Conservation (phyloP, 139 green algal genomes). For the Nannochloris sp. region DNA sequence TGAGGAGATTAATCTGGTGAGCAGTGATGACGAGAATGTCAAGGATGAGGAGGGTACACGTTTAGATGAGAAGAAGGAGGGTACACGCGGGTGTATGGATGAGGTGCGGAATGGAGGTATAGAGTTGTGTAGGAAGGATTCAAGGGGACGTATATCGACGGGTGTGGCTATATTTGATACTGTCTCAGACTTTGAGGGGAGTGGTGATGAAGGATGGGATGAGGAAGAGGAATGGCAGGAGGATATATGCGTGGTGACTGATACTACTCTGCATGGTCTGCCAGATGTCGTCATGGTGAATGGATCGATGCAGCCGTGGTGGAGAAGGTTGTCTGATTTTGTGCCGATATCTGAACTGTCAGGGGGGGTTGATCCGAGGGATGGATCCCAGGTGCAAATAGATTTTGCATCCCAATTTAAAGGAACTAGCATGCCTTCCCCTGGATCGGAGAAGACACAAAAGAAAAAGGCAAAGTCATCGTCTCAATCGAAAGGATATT, state of each 20-base stretch:
- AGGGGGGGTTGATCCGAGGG: background rate
- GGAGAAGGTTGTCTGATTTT: slow-evolving; percentile 6
- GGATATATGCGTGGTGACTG: background rate
- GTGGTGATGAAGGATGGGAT: background rate
- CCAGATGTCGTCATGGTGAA: background rate
- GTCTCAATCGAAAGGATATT: slow-evolving; percentile 2
- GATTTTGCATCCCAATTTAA: slow-evolving; percentile 16
- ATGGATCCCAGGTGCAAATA: slow-evolving; percentile 11
- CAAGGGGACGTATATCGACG: background rate
- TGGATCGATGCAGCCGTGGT: slow-evolving; percentile 4
- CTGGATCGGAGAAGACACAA: background rate
- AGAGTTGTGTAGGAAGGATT: background rate
- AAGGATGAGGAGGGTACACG: background rate
- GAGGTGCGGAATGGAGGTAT: background rate
- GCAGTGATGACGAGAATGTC: background rate
- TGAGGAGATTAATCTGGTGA: slow-evolving; percentile 1
- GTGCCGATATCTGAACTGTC: slow-evolving; percentile 7
- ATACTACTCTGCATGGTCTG: background rate
- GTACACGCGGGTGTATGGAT: background rate
- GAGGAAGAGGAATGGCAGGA: background rate
- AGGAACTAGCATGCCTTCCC: background rate
- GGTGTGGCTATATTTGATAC: slow-evolving; percentile 3
- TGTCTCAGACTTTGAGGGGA: background rate
- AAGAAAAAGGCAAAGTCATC: background rate
- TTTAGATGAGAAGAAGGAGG: background rate